Percentiles rank a stretch among this genome's conserved stretches.
Evolutionary conservation across 345 rosid species (phyloP).

Genomic region (Hibiscus tridactylites): DNA sequence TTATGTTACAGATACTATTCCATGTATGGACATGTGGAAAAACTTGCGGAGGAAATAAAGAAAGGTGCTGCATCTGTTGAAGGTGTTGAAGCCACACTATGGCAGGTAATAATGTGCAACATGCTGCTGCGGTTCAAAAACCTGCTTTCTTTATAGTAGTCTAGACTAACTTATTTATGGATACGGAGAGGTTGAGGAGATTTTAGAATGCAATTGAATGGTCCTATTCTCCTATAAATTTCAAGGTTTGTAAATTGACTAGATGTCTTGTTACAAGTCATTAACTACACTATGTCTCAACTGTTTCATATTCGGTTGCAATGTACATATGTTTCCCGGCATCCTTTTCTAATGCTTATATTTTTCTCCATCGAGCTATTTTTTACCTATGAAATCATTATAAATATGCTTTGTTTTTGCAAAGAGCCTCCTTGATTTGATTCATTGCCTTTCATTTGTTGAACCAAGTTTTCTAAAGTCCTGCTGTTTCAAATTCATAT

Average conservation of each 20-base stretch:
- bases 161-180: not conserved
- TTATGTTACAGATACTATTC: conserved; percentile 67
- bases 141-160: not conserved
- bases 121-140: conserved; percentile 7
- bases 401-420: not conserved
- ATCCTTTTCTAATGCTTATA: not conserved
- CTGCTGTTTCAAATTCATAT: not conserved
- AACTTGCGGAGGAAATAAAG: conserved; percentile 82
- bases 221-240: not conserved
- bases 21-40: conserved; percentile 95
- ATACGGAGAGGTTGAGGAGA: not conserved
- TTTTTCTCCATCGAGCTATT: not conserved
- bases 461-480: not conserved
- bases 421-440: not conserved
- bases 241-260: not conserved
- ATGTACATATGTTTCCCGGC: not conserved
- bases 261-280: not conserved
- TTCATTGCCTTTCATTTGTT: not conserved
- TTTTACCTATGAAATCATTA: conserved; percentile 2
- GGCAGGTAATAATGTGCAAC: conserved; percentile 54
- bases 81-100: conserved; percentile 88
- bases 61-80: conserved; percentile 91
- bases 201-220: not conserved
- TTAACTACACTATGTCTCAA: not conserved
- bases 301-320: not conserved